Base-by-base conservation (phyloP, 768 basidiomycete genomes). In the Solioccasus polychromus region DNA sequence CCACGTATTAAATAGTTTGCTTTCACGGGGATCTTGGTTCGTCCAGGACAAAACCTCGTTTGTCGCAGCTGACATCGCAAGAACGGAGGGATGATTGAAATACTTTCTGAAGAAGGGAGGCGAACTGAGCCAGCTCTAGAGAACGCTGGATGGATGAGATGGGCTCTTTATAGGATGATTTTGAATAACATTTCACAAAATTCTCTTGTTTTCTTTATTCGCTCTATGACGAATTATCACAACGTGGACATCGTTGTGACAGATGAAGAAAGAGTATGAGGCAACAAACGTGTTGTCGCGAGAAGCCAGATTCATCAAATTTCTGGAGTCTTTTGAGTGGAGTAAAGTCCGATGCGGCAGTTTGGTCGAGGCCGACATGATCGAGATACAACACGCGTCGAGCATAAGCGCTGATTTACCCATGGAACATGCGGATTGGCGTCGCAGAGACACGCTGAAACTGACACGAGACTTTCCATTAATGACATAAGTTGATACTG, bases 21-120 rank as follows among this genome's bases (percentile, higher is more conserved):
- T 92, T 64, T 89, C 83, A 39, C 87, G 83, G 57, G 87, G 84
- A 66, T 92, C 88, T 57, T 85, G 82, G 68, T 84, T 88, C 36
- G 89, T 91, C 89, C 89, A 92, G 43, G 83, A 88, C 63, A 90
- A 78, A 39, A 88, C 73, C 48, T 90, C 87, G 67, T 81, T 78
- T 46, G 78, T 71, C 45, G 18, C 18, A 8, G 15, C 6, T 37
- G 76, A 60, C 78, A 80, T 81, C 50, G 51, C 61, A 57, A 60
- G 59, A 45, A 74, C 66, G 55, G 73, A 60, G 28, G 18, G 44
- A 58, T 71, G 70, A 37, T 50, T 59, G 55, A 51, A 57, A 55
- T 54, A 48, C 36, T 49, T 60, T 62, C 62, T 54, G 55, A 59
- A 50, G 52, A 52, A 54, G 57, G 58, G 60, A 67, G 66, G 57